A percentile compares a stretch with the other conserved stretches of the same genome.
phyloP scores from a whole-genome alignment of 305 asterid genomes.

The Withania somnifera region DNA sequence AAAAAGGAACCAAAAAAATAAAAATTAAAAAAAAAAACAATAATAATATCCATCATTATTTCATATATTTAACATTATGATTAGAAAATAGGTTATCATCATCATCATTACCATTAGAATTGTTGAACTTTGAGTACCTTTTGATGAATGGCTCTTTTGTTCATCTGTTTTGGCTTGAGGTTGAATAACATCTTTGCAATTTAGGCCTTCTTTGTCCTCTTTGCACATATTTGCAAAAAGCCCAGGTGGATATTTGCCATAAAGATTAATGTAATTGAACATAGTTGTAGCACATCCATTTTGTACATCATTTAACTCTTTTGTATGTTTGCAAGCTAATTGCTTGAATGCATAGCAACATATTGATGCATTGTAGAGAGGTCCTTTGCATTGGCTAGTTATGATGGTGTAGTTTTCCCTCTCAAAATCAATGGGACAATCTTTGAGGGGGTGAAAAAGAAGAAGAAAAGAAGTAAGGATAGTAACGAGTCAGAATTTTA shows the following conservation, averaged over 20 bases:
- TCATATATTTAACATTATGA: neutral
- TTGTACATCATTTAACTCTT: slow-evolving; percentile 28
- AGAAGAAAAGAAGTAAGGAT: neutral
- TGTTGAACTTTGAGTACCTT: neutral
- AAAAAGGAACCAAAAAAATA: neutral
- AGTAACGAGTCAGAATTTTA: neutral
- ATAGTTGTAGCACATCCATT: slow-evolving; percentile 37
- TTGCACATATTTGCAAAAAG: slow-evolving; percentile 49
- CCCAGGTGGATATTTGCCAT: slow-evolving; percentile 60
- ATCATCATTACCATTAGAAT: neutral
- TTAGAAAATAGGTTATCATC: neutral
- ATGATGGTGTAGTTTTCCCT: slow-evolving; percentile 64
- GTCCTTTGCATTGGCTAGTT: slow-evolving; percentile 86
- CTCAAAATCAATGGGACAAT: slow-evolving; percentile 54
- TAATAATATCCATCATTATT: neutral
- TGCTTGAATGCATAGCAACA: slow-evolving; percentile 58
- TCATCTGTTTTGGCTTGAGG: neutral
- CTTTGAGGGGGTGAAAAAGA: slow-evolving; percentile 17
- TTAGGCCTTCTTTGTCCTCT: slow-evolving; percentile 42
- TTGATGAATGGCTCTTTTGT: neutral
- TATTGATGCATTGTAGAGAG: slow-evolving; percentile 37
- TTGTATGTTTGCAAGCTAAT: slow-evolving; percentile 33
- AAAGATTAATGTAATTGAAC: slow-evolving; percentile 41
- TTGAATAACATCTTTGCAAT: slow-evolving; percentile 11
- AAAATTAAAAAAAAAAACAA: neutral